Base-by-base conservation (phyloP, 139 green algal genomes). In the Picocystis salinarum region DNA sequence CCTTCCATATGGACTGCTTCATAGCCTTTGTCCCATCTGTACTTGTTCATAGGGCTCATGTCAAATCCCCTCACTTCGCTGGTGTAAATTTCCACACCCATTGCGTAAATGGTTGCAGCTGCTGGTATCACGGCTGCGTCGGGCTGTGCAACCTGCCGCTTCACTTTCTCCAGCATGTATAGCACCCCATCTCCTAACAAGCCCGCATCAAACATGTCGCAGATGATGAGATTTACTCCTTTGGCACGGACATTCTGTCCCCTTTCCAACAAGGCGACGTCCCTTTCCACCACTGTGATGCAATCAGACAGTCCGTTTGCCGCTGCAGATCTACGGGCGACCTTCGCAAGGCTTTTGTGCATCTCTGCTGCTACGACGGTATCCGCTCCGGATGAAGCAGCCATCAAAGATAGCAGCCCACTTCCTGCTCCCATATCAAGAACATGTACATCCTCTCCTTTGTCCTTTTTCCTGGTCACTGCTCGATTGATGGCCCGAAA, bases 11-110 rank as follows among this genome's bases (percentile, higher is more conserved):
- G 26, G 17, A 76, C 61, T 0, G 57, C 20, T 34, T 79, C 54
- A 42, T 75, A 76, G 7, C 28, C 37, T 10, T 67, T 55, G 33
- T 77, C 65, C 72, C 75, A 85, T 33, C 66, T 70, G 60, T 79
- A 82, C 28, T 69, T 78, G 53, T 88, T 67, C 34, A 85, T 41
- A 4, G 42, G n/a, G 0, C 48, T 53, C 31, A 88, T 42, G 20
- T 81, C 56, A 9, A 81, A 71, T 4, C 73, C 73, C 18, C 34
- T n/a, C 3, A 77, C 41, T 11, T 56, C 27, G 23, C 6, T 45
- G 30, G 55, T 63, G 28, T 50, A 46, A 15, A 27, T 45, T 64
- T 88, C 70, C 19, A 88, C 34, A 12, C 76, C 77, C 66, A 85
- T 75, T 41, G 46, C 72, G 40, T 79, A 87, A 11, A 88, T 28